Evolutionary conservation across 129 eudicot species (phyloP).

Genomic region (Helianthus annuus): HanXRQr2.0-SUNRISE NC_035434.2:24743533-24744032

Average conservation of each 20-base stretch:
- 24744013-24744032: conserved; percentile 52
- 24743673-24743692: not conserved
- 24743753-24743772: not conserved
- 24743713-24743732: not conserved
- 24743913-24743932: not conserved
- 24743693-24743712: not conserved
- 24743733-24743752: not conserved
- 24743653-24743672: not conserved
- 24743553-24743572: not conserved
- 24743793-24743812: not conserved
- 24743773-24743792: not conserved
- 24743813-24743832: not conserved
- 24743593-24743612: not conserved
- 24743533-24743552: not conserved
- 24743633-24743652: not conserved
- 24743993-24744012: conserved; percentile 4
- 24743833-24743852: not conserved
- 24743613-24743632: not conserved
- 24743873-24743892: not conserved
- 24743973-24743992: not conserved
- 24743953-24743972: not conserved
- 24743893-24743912: not conserved
- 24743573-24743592: too few relatives aligned
- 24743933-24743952: not conserved
- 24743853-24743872: not conserved